Conservation (phyloP, 345 rosid species). For the Turritis glabra region DNA sequence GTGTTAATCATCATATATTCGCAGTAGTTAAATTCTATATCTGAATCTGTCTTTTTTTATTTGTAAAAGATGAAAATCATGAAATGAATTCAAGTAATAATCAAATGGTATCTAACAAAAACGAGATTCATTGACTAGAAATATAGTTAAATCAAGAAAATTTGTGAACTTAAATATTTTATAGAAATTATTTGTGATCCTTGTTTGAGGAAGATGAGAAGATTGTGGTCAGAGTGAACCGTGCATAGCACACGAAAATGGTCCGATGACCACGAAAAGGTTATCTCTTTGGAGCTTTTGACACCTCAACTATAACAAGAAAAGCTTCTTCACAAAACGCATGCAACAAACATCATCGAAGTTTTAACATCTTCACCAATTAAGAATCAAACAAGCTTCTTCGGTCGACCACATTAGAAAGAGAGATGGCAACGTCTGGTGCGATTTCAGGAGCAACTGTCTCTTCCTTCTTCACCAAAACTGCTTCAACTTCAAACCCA, state of each 20-base stretch:
- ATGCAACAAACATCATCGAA: constrained; percentile 16
- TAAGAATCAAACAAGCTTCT: constrained; percentile 18
- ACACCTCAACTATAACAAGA: background rate
- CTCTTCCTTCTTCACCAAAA: constrained; percentile 39
- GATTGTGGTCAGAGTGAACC: constrained; percentile 32
- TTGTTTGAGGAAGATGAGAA: constrained; percentile 5
- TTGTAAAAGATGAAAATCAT: too few species aligned
- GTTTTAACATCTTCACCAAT: too few species aligned
- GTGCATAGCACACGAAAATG: constrained; percentile 35
- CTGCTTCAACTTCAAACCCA: constrained; percentile 38
- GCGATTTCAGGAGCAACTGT: constrained; percentile 39
- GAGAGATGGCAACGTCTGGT: constrained; percentile 35
- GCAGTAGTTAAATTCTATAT: too few species aligned
- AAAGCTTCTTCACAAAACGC: constrained; percentile 1
- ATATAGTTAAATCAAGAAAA: background rate
- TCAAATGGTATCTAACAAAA: too few species aligned
- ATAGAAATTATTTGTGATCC: background rate
- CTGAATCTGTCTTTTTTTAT: too few species aligned
- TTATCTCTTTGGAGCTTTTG: constrained; percentile 26
- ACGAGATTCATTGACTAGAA: background rate
- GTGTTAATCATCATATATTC: too few species aligned
- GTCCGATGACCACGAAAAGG: constrained; percentile 28
- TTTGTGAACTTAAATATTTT: background rate
- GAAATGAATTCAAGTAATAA: too few species aligned
- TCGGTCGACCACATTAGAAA: background rate